A percentile compares a stretch with the other conserved stretches of the same genome.
Conservation (phyloP, 2,329 filamentous ascomycete genomes). For the Chalara sp. region DNA sequence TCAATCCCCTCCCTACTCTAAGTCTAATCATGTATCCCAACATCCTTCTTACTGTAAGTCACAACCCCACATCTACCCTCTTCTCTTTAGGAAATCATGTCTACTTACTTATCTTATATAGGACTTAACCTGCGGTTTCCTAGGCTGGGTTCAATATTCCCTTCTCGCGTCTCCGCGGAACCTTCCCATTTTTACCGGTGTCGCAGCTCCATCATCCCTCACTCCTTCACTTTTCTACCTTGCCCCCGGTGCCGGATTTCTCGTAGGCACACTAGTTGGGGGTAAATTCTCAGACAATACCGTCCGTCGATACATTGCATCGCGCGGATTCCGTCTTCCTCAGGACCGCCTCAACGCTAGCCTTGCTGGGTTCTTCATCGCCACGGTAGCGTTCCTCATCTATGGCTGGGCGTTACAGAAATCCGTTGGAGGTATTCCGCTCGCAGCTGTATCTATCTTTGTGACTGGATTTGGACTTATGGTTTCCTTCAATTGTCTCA, state of each 20-base stretch:
- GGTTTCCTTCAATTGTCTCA: conserved; percentile 32
- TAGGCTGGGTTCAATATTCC: conserved; percentile 36
- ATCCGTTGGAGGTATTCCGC: conserved; percentile 27
- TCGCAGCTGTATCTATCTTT: conserved; percentile 30
- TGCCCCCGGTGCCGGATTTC: conserved; percentile 59
- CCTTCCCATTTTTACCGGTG: conserved; percentile 58
- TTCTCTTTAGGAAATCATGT: too few relatives aligned
- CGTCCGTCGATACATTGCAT: conserved; percentile 33
- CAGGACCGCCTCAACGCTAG: conserved; percentile 28
- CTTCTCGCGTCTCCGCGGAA: conserved; percentile 58
- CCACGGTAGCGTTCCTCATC: conserved; percentile 26
- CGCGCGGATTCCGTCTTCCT: conserved; percentile 27
- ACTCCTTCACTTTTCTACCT: conserved; percentile 63
- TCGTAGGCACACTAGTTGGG: conserved; percentile 58
- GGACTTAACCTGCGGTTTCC: conserved; percentile 10
- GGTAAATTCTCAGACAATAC: conserved; percentile 40
- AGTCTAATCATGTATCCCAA: too few relatives aligned
- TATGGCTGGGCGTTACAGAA: conserved; percentile 32
- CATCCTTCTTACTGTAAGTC: too few relatives aligned
- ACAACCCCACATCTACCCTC: too few relatives aligned
- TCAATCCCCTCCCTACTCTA: too few relatives aligned
- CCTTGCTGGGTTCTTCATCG: conserved; percentile 25
- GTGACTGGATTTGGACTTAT: conserved; percentile 29
- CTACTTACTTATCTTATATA: background rate
- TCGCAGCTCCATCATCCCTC: conserved; percentile 54